Evolutionary conservation across 2,329 filamentous ascomycete genomes (phyloP), one percentile per base, ranked within the genome.

Genomic region (Penicillium sp.): DNA sequence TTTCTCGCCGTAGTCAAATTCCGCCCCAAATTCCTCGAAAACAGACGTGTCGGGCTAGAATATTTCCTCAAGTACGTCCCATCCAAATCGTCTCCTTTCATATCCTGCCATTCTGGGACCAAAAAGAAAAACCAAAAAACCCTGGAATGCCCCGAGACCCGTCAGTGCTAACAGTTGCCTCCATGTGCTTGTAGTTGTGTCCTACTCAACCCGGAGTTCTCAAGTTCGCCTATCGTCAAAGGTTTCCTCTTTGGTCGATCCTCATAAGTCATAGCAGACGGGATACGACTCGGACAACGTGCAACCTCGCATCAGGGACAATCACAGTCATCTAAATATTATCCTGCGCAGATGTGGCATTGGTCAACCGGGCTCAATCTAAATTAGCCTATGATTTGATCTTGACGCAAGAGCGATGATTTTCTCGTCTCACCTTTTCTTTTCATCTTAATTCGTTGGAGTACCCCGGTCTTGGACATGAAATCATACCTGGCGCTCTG

Each of bases 181-280:
- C 13, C 39, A 2, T 29, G 24, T 7, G 24, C 8, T 54, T 49
- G 7, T 63, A 95, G 89, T 65, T 96, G 90, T 71, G 84, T 96
- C 52, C 72, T 97, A 56, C 73, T 96, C 28, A 96, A 96, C 67
- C 91, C 91, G 0, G 90, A 96, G 67, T 96, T 96, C 64, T 88
- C 90, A 32, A 86, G 87, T 9, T 93, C 88, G n/a, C 88, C 90
- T 0, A 82, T 95, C 2, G 76, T 95, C 38, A 95, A 93, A 65
- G 89, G 95, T 49, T 96, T 96, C 65, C 76, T 96, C 43, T 93
- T 95, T 66, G 64, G 65, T 24, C 59, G 65, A 28, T 57, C 63
- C 35, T 66, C 58, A 36, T 67, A 54, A 32, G 18, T 18, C 18
- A 18, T 2, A 18, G 18, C 18, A 18, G 18, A 18, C 18, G 18